These are phyloP conservation scores for Glycyrrhiza uralensis DNA, from an alignment of 306 rosid species.

Conservation along the genomic window DNA sequence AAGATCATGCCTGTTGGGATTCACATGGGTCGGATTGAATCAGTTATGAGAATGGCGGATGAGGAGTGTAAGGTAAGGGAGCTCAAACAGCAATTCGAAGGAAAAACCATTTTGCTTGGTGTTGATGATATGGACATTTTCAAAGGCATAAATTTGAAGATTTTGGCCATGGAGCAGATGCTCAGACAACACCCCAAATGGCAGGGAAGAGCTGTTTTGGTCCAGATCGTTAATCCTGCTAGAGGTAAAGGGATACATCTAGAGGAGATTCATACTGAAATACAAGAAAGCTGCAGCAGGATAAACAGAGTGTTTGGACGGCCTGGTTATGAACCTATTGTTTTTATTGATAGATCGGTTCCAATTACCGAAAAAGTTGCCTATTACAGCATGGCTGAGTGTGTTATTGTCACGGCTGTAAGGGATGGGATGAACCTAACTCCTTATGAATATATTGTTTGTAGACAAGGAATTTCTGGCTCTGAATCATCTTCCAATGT, in stretches of 20 bases:
- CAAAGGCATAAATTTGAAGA: conserved; percentile 75
- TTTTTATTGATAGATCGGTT: conserved; percentile 54
- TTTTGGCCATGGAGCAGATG: conserved; percentile 82
- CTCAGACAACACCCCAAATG: conserved; percentile 64
- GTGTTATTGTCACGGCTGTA: conserved; percentile 80
- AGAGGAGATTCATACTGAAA: conserved; percentile 51
- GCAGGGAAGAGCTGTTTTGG: conserved; percentile 72
- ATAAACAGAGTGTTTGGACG: conserved; percentile 58
- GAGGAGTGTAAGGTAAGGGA: conserved; percentile 54
- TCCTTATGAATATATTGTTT: conserved; percentile 78
- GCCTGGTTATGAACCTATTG: conserved; percentile 65
- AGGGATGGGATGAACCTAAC: conserved; percentile 87
- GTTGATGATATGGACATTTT: conserved; percentile 77
- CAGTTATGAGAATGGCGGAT: conserved; percentile 58
- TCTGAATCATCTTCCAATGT: conserved; percentile 45
- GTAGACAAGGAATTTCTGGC: conserved; percentile 65
- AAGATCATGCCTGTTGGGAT: conserved; percentile 89
- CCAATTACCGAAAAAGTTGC: conserved; percentile 61
- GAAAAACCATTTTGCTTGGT: conserved; percentile 71
- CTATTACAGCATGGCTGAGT: conserved; percentile 76
- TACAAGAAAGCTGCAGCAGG: conserved; percentile 56
- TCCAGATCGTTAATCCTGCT: conserved; percentile 77
- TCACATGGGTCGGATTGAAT: conserved; percentile 76
- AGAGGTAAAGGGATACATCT: conserved; percentile 70
- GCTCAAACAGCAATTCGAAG: conserved; percentile 51